Evolutionary conservation across 177 flowering plant genomes (phyloP).

Genomic region (Telopea speciosissima): DNA sequence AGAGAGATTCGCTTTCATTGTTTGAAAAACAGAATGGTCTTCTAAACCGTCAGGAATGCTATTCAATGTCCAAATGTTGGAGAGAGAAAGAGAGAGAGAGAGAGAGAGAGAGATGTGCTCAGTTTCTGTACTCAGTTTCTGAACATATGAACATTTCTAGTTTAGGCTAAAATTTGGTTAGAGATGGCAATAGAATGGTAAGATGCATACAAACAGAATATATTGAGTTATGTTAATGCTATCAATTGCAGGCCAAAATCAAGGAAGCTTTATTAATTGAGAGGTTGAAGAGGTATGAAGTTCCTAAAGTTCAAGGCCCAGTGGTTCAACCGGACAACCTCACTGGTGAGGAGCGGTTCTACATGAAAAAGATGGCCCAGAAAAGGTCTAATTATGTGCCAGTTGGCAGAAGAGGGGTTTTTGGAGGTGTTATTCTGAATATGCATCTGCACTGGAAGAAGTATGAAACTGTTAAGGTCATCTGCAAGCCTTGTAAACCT

Average conservation of each 20-base stretch:
- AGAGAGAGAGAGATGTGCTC: no score
- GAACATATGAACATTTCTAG: no score
- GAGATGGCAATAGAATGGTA: no score
- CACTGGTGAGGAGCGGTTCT: slow-evolving; percentile 83
- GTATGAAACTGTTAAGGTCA: slow-evolving; percentile 87
- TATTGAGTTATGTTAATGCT: background rate
- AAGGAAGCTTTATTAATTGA: slow-evolving; percentile 78
- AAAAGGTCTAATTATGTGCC: slow-evolving; percentile 83
- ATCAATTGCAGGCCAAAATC: slow-evolving; percentile 59
- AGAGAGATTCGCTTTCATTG: no score
- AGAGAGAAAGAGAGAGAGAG: no score
- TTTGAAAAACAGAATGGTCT: no score
- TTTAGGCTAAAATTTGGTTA: no score
- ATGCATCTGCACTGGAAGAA: slow-evolving; percentile 99
- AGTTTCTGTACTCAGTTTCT: no score
- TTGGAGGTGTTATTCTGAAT: slow-evolving; percentile 90
- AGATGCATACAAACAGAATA: no score
- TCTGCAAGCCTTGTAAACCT: slow-evolving; percentile 84
- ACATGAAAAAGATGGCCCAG: slow-evolving; percentile 85
- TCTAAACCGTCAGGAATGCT: no score
- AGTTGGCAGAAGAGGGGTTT: slow-evolving; percentile 81
- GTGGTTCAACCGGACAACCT: slow-evolving; percentile 47
- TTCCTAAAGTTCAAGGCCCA: slow-evolving; percentile 79
- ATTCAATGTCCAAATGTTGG: no score
- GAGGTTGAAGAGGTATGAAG: slow-evolving; percentile 73